Conservation (phyloP, 2,329 filamentous ascomycete genomes). For the Byssochlamys sp. region DNA sequence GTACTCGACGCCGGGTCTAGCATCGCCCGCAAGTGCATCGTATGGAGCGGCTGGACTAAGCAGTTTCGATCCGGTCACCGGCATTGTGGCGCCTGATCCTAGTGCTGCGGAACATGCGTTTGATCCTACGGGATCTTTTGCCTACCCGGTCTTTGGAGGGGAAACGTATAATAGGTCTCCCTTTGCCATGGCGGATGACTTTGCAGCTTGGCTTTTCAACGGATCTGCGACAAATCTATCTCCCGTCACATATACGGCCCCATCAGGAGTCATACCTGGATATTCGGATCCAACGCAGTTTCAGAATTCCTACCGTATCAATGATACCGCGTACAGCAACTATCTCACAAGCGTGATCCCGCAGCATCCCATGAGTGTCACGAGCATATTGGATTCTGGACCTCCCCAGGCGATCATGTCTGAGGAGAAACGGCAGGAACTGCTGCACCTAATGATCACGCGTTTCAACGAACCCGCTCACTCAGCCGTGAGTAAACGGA, state of each 20-base stretch:
- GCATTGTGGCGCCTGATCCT: slow-evolving; percentile 16
- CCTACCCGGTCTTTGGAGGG: slow-evolving; percentile 77
- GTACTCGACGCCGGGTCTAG: slow-evolving; percentile 13
- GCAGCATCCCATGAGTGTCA: slow-evolving; percentile 82
- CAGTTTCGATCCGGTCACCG: slow-evolving; percentile 15
- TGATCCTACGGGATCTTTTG: slow-evolving; percentile 29
- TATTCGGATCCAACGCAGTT: slow-evolving; percentile 35
- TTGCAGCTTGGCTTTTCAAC: slow-evolving; percentile 76
- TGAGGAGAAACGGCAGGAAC: slow-evolving; percentile 73
- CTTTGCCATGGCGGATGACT: slow-evolving; percentile 78
- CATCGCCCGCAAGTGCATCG: slow-evolving; percentile 16
- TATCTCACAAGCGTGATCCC: slow-evolving; percentile 42
- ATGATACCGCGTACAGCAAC: slow-evolving; percentile 40
- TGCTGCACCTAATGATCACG: slow-evolving; percentile 70
- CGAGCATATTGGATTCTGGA: slow-evolving; percentile 69
- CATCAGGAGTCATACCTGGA: slow-evolving; percentile 31
- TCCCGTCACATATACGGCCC: slow-evolving; percentile 38
- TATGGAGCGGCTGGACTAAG: slow-evolving; percentile 17
- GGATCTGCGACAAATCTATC: slow-evolving; percentile 50
- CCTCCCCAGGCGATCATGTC: slow-evolving; percentile 72
- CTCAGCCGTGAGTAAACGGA: slow-evolving; percentile 61
- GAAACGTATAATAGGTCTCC: slow-evolving; percentile 79
- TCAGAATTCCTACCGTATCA: slow-evolving; percentile 43
- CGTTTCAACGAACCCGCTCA: slow-evolving; percentile 75
- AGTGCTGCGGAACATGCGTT: slow-evolving; percentile 17